Evolutionary conservation across 768 basidiomycete species (phyloP), one percentile per base, ranked within the genome.

Genomic region (Kwoniella sp.): DNA sequence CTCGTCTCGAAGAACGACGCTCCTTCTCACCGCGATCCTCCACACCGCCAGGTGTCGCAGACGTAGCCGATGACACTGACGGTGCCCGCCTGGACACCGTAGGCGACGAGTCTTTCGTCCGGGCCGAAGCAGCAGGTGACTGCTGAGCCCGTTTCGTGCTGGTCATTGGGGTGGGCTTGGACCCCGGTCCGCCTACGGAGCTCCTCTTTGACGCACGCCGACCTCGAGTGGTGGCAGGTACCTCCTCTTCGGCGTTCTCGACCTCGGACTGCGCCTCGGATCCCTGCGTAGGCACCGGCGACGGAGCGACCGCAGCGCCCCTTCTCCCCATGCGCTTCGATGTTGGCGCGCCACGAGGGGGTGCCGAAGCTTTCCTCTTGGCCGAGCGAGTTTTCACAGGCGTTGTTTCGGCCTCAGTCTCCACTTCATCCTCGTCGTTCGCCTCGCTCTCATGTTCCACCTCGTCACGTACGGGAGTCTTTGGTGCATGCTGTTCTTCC

Each of bases 41-140:
- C 5, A 37, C 39, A 5, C 26, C 36, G 7, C 46, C 54, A 12
- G 54, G 61, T 22, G 60, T 54, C 12, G 58, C 50, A 3, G 62
- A 62, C 6, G 52, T 50, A 12, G 49, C 56, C 8, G 63, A 65
- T 5, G 49, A 26, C 0, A 68, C 66, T 3, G 57, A 60, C 5
- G 58, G 43, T 23, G 59, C 62, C 10, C 34, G n/a, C 22, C 62
- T 52, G 1, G 65, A 67, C 1, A 42, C 45, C n/a, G 59, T 43
- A n/a, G 65, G 65, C 11, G 65, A 67, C 5, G 58, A 58, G 4
- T 55, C 56, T 44, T 53, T 58, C 5, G 60, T 59, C 19, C 29
- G 26, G 5, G 44, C 41, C 32, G 59, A 58, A 14, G 50, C 43
- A 6, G 50, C 52, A 17, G 63, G 56, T 7, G 63, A 65, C 7